Base-by-base conservation (phyloP, 2,329 filamentous ascomycete genomes). In the Xylaria sp. region DNA sequence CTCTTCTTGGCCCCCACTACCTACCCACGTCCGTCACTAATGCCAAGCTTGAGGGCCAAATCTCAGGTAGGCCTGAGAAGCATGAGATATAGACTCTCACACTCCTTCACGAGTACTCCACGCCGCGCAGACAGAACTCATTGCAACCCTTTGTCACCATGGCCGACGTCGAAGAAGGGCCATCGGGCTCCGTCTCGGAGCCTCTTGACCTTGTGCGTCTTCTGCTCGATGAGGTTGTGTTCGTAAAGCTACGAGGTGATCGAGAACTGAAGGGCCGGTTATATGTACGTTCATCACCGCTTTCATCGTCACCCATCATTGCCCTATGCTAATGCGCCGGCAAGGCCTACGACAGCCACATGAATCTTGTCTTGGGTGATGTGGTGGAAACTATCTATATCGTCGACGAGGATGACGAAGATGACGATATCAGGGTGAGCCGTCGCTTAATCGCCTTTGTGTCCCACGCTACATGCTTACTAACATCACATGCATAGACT, bases 301-400 rank as follows among this genome's bases (percentile, higher is more conserved):
- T n/a, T 2, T 28, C 23, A 4, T n/a, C 8, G 15, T 28, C 9
- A 28, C 20, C 3, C 55, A 44, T 9, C 9, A 9, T 13, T 23
- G 8, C n/a, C 32, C 20, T 25, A 44, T 55, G 54, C 46, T 63
- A 34, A 73, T 72, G 25, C 1, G 60, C 20, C 20, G 50, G 34
- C 68, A 99, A 99, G 96, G 96, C 96, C 65, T 99, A 99, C 80
- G 96, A 99, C 80, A 97, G 94, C 78, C 96, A 99, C 82, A 99
- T 97, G 87, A 99, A 99, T 79, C 83, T 99, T 54, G 94, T 99
- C 6, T 87, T 99, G 6, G 95, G 96, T 64, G 96, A 99, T 74
- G 96, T 98, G 4, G 94, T 98, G 79, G 96, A 99, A 85, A 98
- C 95, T 7, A 94, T 99, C 74, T 99, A 97, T 80, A 87, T 95